These are phyloP conservation scores for Hydnomerulius pinastri DNA, from an alignment of 768 basidiomycete species.

Conservation along the genomic window DNA sequence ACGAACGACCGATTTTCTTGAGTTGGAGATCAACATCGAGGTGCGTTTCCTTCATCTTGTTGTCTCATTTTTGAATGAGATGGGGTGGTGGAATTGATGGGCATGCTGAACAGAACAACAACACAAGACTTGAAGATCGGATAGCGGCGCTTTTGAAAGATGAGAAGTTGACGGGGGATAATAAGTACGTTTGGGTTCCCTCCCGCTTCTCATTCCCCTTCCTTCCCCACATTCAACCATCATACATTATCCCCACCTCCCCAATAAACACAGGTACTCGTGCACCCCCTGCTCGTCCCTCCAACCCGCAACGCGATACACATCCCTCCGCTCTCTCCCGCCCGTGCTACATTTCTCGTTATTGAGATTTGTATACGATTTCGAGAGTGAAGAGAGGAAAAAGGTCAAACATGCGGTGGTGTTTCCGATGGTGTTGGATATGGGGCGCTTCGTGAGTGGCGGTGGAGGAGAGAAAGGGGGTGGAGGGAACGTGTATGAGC, in stretches of 20 bases:
- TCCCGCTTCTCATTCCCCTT: too few species aligned
- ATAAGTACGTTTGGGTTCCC: constrained; percentile 71
- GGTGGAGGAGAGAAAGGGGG: constrained; percentile 17
- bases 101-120: constrained; percentile 58
- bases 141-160: constrained; percentile 63
- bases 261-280: constrained; percentile 56
- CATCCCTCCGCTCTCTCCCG: constrained; percentile 69
- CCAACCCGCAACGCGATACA: constrained; percentile 79
- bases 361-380: constrained; percentile 90
- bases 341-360: constrained; percentile 91
- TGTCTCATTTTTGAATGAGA: too few species aligned
- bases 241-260: neutral
- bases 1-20: constrained; percentile 71
- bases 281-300: constrained; percentile 75
- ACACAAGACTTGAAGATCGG: constrained; percentile 72
- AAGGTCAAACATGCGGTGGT: constrained; percentile 81
- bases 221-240: neutral
- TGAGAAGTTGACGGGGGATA: constrained; percentile 80
- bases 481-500: constrained; percentile 60
- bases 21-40: constrained; percentile 85
- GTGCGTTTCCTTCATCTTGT: constrained; percentile 43
- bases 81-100: too few species aligned
- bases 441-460: constrained; percentile 60
- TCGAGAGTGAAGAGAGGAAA: constrained; percentile 74
- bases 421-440: constrained; percentile 76